Base-by-base conservation (phyloP, 495 filamentous ascomycete species). In the Xylaria venustula region DNA sequence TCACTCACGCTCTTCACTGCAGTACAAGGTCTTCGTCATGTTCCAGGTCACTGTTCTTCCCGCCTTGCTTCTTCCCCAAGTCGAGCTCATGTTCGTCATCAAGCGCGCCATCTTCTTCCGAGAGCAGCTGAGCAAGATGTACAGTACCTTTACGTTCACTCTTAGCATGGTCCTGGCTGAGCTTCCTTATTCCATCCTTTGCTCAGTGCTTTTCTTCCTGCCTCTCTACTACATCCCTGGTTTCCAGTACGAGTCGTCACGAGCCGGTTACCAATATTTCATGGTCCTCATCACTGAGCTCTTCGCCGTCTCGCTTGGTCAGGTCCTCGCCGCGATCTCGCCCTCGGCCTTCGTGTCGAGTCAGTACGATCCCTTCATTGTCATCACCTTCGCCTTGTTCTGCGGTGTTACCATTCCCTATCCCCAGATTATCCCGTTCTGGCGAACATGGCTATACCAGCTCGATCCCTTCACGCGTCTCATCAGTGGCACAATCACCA, bases 401-500 rank as follows among this genome's bases (percentile, higher is more conserved):
- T 93, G 89, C 68, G 91, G 91, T 62, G 89, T 93, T 53, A 85
- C 90, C 8, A 87, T 93, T 54, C 90, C 91, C 0, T 85, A 82
- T 26, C 83, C 85, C 0, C 85, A 88, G 65, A 90, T 95, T 70
- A 90, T 90, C 5, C 71, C 67, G 3, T 93, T 92, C 75, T 96
- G 90, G 87, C 81, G 86, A 12, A 78, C 78, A 0, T 93, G 90
- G 90, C 78, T 95, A 19, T 92, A 93, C 73, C 75, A 92, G 62
- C 83, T 96, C 2, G 87, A 92, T 64, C 92, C 92, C 0, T 94
- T 95, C 72, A 93, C 88, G 1, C 85, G 90, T 3, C 81, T 96
- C 7, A 88, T 97, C 66, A 79, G 85, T 45, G 92, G 90, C 8
- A 90, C 91, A 72, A 82, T 92, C 3, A 84, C 87, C 1, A 92